Evolutionary conservation across 768 basidiomycete genomes (phyloP), one percentile per base, ranked within the genome.

Genomic region (Dictyophora rubrovolvata): DNA sequence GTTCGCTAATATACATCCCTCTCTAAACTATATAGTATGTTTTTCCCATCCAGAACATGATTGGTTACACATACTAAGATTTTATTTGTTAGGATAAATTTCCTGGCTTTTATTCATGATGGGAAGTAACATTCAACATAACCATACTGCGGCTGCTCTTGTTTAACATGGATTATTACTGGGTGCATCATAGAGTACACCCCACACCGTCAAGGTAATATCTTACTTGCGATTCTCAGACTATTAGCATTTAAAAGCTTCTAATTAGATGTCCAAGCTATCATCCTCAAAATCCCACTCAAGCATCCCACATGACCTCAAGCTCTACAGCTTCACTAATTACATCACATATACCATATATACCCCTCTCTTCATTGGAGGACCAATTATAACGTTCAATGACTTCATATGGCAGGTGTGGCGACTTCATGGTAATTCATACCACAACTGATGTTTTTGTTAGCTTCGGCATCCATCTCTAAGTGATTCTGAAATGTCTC

Each of bases 351-450:
- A 97, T 67, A 77, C 79, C n/a, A 72, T 97, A 8, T 99, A 98
- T 67, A 83, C 94, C 0, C 94, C 96, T 1, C 74, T 98, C 11
- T 99, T 97, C 68, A 89, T 98, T 54, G 94, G 90, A 1, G 95
- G 96, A 0, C 96, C 96, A 0, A 94, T 98, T 64, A 82, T 98
- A 69, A 88, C 94, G 0, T 98, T 92, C 76, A 95, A 95, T 66
- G 91, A 96, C 69, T 98, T 92, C 68, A 74, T 91, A 65, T 90
- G 87, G 84, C 95, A 97, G 84, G 92, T 92, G 42, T 61, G 79
- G 67, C 10, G 4, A 42, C 42, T 42, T 9, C 10, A 42, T 42
- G 10, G 9, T 49, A 49, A 10, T 28, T 42, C 12, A 42, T 42
- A 42, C 2, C 42, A 42, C 42, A 16, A 18, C 12, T 16, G 12